Conservation (phyloP, 2,329 filamentous ascomycete genomes). For the Graphiopsis chlorocephala region DNA sequence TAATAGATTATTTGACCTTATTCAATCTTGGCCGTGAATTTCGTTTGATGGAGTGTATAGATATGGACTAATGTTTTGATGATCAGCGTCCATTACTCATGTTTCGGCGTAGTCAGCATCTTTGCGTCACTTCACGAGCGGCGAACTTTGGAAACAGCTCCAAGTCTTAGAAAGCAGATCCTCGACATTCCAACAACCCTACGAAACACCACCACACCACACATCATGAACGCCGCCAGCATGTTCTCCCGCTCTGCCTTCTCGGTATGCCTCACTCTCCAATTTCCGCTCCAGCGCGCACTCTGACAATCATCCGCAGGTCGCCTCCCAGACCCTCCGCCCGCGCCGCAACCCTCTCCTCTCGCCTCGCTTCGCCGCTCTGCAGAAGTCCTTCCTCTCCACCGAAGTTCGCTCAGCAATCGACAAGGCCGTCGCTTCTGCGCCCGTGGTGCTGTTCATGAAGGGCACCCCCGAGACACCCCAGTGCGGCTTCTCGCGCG, state of each 20-base stretch:
- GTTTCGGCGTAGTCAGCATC: constrained; percentile 12
- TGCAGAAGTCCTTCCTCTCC: constrained; percentile 69
- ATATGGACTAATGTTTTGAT: not conserved
- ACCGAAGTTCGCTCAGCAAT: constrained; percentile 78
- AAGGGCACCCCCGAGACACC: constrained; percentile 96
- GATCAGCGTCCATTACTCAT: constrained; percentile 9
- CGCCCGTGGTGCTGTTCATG: constrained; percentile 97
- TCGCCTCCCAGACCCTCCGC: constrained; percentile 47
- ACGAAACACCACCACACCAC: not conserved
- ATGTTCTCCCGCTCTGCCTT: constrained; percentile 33
- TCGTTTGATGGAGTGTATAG: not conserved
- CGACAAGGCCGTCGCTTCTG: constrained; percentile 81
- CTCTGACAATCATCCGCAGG: constrained; percentile 31
- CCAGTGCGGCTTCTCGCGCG: constrained; percentile 94
- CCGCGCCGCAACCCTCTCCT: constrained; percentile 40
- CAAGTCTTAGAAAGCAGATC: constrained; percentile 1
- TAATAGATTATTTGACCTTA: not conserved
- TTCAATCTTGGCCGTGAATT: not conserved
- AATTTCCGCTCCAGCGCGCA: not conserved
- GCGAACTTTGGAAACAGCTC: constrained; percentile 15
- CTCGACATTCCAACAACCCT: constrained; percentile 10
- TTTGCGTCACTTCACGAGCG: constrained; percentile 15
- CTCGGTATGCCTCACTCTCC: constrained; percentile 21
- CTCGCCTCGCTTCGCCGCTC: constrained; percentile 44
- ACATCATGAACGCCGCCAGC: constrained; percentile 18